These are phyloP conservation scores for Diaporthe sp. DNA, from an alignment of 2,329 filamentous ascomycete genomes.

Conservation along the genomic window DNA sequence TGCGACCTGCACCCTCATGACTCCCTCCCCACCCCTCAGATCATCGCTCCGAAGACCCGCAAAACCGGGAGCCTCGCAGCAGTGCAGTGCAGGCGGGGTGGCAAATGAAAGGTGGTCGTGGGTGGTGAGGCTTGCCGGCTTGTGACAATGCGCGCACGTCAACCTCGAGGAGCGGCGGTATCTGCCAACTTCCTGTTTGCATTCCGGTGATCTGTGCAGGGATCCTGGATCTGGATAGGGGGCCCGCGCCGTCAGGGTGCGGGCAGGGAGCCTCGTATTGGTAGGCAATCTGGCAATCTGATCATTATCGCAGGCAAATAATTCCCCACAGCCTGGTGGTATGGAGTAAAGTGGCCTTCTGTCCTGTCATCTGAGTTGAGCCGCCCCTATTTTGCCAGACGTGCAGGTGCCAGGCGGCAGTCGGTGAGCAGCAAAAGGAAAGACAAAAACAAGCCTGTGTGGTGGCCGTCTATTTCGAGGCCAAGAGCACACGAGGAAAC, in stretches of 20 bases:
- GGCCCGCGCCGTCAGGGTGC: constrained; percentile 22
- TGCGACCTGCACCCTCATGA: constrained; percentile 27
- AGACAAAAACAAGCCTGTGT: constrained; percentile 1
- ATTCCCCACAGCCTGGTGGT: constrained; percentile 33
- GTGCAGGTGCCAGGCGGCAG: constrained; percentile 36
- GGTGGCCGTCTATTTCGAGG: constrained; percentile 29
- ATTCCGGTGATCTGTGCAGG: constrained; percentile 33
- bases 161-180: constrained; percentile 5
- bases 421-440: constrained; percentile 32
- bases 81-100: constrained; percentile 23
- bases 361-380: constrained; percentile 35
- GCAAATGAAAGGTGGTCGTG: constrained; percentile 5
- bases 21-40: constrained; percentile 24
- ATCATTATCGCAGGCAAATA: constrained; percentile 30
- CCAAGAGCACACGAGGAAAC: constrained; percentile 21
- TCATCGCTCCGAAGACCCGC: constrained; percentile 29
- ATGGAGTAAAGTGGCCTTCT: constrained; percentile 33
- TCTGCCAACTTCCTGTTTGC: constrained; percentile 30
- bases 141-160: constrained; percentile 17
- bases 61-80: constrained; percentile 23
- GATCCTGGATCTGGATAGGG: constrained; percentile 29
- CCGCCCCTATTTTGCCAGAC: constrained; percentile 34
- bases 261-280: constrained; percentile 35
- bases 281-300: constrained; percentile 33
- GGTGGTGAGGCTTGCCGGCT: constrained; percentile 23